Evolutionary conservation across 169 alveolate genomes (phyloP).

Genomic region (Plasmodium gonderi): DNA sequence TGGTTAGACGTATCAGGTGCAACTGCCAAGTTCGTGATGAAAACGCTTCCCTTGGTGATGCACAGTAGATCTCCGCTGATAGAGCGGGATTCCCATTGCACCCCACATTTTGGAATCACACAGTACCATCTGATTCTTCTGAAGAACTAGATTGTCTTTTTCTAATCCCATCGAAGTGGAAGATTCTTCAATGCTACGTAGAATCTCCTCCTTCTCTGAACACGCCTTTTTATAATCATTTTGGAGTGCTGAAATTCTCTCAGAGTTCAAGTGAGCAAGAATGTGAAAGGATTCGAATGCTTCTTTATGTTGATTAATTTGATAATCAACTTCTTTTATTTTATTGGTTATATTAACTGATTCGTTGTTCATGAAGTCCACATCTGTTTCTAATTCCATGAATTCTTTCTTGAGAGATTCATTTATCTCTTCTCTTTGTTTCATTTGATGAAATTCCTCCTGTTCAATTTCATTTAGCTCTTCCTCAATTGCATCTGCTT

Average conservation of each 20-base stretch:
- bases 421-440: constrained; percentile 7
- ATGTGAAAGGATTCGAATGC: constrained; percentile 49
- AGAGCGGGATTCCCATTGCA: no score
- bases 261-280: constrained; percentile 38
- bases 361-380: constrained; percentile 50
- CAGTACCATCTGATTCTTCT: constrained; percentile 22
- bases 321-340: constrained; percentile 70
- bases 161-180: neutral
- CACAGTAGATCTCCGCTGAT: no score
- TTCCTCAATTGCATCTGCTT: constrained; percentile 9
- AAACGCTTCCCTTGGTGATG: no score
- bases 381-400: neutral
- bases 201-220: constrained; percentile 1
- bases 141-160: neutral
- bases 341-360: constrained; percentile 27
- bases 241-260: constrained; percentile 13
- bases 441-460: neutral
- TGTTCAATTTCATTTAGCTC: constrained; percentile 18
- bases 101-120: no score
- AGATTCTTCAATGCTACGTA: neutral
- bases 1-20: no score
- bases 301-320: constrained; percentile 70
- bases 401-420: constrained; percentile 11
- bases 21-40: no score
- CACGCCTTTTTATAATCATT: constrained; percentile 15